Conservation (phyloP, 495 filamentous ascomycete genomes). For the Aspergillus sclerotiicarbonarius region DNA sequence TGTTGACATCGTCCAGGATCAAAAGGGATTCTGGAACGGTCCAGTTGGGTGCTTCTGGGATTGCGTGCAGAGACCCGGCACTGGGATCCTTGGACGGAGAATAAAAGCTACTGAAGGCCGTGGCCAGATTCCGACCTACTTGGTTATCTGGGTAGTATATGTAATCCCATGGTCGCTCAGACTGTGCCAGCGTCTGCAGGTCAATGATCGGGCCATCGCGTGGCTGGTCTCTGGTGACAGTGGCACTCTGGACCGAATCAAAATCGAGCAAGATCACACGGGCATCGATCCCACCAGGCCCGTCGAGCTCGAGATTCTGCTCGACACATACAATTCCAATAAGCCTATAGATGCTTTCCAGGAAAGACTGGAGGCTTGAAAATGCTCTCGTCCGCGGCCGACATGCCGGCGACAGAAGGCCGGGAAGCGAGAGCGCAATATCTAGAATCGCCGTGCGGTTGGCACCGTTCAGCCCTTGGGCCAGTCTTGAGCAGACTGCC, state of each 20-base stretch:
- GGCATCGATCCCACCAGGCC: constrained; percentile 70
- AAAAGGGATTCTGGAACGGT: constrained; percentile 21
- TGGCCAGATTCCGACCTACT: constrained; percentile 45
- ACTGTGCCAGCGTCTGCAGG: constrained; percentile 62
- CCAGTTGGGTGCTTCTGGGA: constrained; percentile 35
- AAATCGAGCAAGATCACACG: constrained; percentile 71
- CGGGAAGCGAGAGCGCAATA: constrained; percentile 43
- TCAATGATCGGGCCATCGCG: constrained; percentile 62
- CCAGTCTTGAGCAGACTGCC: constrained; percentile 30
- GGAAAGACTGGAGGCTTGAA: constrained; percentile 61
- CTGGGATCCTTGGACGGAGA: constrained; percentile 19
- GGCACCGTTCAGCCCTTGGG: constrained; percentile 27
- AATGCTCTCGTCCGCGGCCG: constrained; percentile 56
- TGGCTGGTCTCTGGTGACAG: constrained; percentile 29
- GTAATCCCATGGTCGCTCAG: constrained; percentile 63
- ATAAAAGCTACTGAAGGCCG: constrained; percentile 30
- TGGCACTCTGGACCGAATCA: constrained; percentile 36
- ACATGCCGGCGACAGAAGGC: constrained; percentile 35
- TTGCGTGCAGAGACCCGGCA: constrained; percentile 24
- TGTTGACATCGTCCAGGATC: constrained; percentile 21
- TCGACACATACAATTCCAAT: constrained; percentile 65
- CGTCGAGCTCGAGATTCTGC: constrained; percentile 59
- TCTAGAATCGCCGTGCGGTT: constrained; percentile 37
- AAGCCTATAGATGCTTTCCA: constrained; percentile 78
- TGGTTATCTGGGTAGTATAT: constrained; percentile 66